Conservation (phyloP, 73 alveolate species). For the Paramecium bursaria region DNA sequence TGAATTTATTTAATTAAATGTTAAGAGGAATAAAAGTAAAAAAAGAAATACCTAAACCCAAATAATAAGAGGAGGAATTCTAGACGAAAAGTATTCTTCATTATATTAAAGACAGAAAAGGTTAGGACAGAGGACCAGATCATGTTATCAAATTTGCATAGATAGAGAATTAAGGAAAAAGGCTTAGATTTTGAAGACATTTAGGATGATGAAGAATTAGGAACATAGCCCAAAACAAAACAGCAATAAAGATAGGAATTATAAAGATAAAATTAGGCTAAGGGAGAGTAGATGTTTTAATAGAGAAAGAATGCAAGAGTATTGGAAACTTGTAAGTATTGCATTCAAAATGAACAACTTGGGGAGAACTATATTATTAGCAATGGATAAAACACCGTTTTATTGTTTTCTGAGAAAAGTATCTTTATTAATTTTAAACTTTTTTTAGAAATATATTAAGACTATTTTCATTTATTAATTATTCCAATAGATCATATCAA, state of each 20-base stretch:
- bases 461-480: slow-evolving; percentile 42
- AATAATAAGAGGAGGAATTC: slow-evolving; percentile 29
- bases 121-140: neutral
- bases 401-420: slow-evolving; percentile 30
- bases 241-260: neutral
- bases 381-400: slow-evolving; percentile 22
- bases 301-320: neutral
- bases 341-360: slow-evolving; percentile 38
- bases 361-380: slow-evolving; percentile 26
- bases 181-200: slow-evolving; percentile 24
- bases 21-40: slow-evolving; percentile 20
- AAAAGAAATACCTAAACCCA: neutral
- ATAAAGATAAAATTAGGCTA: neutral
- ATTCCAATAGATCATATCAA: slow-evolving; percentile 63
- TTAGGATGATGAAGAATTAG: slow-evolving; percentile 7
- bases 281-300: slow-evolving; percentile 41
- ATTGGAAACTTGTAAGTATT: slow-evolving; percentile 44
- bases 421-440: neutral
- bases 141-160: neutral
- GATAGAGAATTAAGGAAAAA: neutral
- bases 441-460: slow-evolving; percentile 9
- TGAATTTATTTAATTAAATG: neutral
- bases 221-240: neutral
- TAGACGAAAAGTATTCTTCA: neutral
- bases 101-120: neutral